Evolutionary conservation across 345 rosid genomes (phyloP).

Genomic region (Brassica incana): DNA sequence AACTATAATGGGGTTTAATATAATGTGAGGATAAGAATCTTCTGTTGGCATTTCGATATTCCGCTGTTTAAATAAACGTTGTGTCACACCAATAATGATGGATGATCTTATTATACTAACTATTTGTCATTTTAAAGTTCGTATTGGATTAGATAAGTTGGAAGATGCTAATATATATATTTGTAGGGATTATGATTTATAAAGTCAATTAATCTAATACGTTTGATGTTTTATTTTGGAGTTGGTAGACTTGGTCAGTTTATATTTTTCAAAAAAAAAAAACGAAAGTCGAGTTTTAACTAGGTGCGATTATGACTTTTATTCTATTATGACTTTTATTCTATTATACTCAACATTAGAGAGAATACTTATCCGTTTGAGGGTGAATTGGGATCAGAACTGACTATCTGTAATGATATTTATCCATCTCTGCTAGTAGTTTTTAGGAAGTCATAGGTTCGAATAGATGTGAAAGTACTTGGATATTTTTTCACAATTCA

Average conservation of each 20-base stretch:
- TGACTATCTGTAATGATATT: background rate
- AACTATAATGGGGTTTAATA: slow-evolving; percentile 30
- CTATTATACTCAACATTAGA: background rate
- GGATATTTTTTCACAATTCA: background rate
- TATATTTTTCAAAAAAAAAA: background rate
- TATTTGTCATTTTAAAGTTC: slow-evolving; percentile 6
- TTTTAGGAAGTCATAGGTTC: background rate
- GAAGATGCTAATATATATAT: slow-evolving; percentile 9
- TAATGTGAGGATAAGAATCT: slow-evolving; percentile 34
- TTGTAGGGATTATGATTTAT: background rate
- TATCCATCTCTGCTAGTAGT: background rate
- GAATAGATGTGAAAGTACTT: background rate
- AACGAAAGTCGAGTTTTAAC: background rate
- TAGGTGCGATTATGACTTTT: background rate
- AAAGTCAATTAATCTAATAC: background rate
- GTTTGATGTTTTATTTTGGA: background rate
- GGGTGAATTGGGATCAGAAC: background rate
- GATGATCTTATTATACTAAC: slow-evolving; percentile 4
- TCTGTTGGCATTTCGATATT: slow-evolving; percentile 23
- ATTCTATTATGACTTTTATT: background rate
- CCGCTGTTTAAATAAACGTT: background rate
- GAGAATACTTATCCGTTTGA: background rate
- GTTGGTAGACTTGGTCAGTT: background rate
- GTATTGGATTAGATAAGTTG: slow-evolving; percentile 25
- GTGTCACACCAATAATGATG: slow-evolving; percentile 36